Base-by-base conservation (phyloP, 2,329 filamentous ascomycete genomes). In the Lecanosticta acicola region DNA sequence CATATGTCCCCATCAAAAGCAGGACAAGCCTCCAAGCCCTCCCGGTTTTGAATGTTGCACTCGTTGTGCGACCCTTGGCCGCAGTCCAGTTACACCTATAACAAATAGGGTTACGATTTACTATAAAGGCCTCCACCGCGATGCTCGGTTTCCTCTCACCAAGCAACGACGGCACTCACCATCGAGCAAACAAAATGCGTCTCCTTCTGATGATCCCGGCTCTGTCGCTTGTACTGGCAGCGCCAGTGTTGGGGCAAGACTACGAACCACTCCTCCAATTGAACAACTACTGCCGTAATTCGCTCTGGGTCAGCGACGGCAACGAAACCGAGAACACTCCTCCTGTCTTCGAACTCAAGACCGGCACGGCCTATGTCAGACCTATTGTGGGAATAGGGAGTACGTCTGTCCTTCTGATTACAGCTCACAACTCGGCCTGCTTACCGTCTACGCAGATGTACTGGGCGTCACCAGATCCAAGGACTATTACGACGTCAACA, bases 391-490 rank as follows among this genome's bases (percentile, higher is more conserved):
- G 61, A 36, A 42, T 44, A 21, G 61, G 60, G 45, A 64, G 49
- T 50, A 19, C 34, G 44, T 45, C 5, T 17, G 14, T n/a, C 16
- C n/a, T 38, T 14, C n/a, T n/a, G n/a, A n/a, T n/a, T n/a, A n/a
- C n/a, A n/a, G n/a, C n/a, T n/a, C n/a, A n/a, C n/a, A n/a, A n/a
- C n/a, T n/a, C n/a, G n/a, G n/a, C 16, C 32, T 16, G 20, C 35
- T 41, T 26, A 19, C 18, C 14, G 32, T 26, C n/a, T 8, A 8
- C 5, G 24, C 40, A 55, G 53, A 65, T 51, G 57, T 49, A 41
- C 54, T 61, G 40, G 63, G 57, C 18, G 44, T 66, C 19, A 54
- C 62, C 34, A 54, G 57, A 18, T 48, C 46, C 14, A 44, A 50
- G n/a, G 42, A 54, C 35, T 59, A 59, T 51, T 63, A 55, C 48